Conservation (phyloP, 805 yeast species). For the Suhomyces canberraensis region DNA sequence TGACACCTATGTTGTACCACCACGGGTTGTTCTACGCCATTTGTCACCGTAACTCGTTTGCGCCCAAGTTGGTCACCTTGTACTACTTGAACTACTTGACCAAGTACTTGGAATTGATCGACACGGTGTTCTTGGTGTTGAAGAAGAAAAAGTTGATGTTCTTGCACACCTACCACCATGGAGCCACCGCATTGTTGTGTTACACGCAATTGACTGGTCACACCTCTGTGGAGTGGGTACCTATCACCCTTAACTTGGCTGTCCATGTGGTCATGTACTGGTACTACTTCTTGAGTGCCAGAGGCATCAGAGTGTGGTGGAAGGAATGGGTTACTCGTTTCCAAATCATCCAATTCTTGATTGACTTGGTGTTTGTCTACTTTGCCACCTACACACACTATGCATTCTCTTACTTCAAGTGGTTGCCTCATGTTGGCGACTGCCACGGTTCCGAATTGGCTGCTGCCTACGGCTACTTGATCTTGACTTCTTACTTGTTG, state of each 20-base stretch:
- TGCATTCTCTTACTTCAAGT: constrained; percentile 60
- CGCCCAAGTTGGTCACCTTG: constrained; percentile 75
- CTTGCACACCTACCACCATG: constrained; percentile 95
- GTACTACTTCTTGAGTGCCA: constrained; percentile 90
- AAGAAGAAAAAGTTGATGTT: constrained; percentile 90
- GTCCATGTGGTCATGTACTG: constrained; percentile 98
- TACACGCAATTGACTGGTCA: constrained; percentile 88
- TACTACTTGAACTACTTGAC: constrained; percentile 91
- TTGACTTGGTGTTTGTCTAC: constrained; percentile 88
- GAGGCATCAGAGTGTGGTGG: constrained; percentile 98
- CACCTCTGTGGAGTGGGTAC: constrained; percentile 94
- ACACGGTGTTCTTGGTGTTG: constrained; percentile 86
- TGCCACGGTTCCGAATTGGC: constrained; percentile 94
- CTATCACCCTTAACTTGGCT: constrained; percentile 79
- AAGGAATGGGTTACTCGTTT: constrained; percentile 97
- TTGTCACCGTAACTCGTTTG: constrained; percentile 76
- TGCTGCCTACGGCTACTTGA: constrained; percentile 85
- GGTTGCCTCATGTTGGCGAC: constrained; percentile 69
- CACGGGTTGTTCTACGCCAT: constrained; percentile 84
- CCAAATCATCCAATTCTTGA: constrained; percentile 89
- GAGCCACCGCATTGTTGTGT: constrained; percentile 94
- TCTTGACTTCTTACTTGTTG: constrained; percentile 83
- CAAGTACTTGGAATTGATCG: constrained; percentile 84
- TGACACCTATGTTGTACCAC: constrained; percentile 68
- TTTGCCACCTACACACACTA: constrained; percentile 92